Evolutionary conservation across 352 stramenopile species (phyloP).

Genomic region (Phytophthora lateralis): DNA sequence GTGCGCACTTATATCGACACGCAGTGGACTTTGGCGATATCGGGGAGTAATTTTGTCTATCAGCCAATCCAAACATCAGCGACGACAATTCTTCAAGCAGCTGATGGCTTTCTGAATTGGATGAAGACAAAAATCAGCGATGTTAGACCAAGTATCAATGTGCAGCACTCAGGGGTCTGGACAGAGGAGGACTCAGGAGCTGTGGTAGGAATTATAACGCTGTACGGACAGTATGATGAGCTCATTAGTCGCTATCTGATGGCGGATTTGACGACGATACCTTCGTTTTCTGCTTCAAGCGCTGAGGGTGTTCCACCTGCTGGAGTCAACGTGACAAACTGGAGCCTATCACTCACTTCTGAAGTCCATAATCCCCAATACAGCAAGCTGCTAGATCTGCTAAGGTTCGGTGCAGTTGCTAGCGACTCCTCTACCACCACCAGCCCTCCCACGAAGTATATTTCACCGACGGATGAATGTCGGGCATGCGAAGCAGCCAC

Average conservation of each 20-base stretch:
- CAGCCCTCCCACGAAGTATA: background rate
- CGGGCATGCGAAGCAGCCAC: background rate
- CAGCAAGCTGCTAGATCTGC: background rate
- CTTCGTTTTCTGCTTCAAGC: background rate
- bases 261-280: background rate
- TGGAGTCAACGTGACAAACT: background rate
- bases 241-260: background rate
- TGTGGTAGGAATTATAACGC: background rate
- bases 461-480: background rate
- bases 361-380: background rate
- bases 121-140: background rate
- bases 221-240: background rate
- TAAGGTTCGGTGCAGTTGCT: background rate
- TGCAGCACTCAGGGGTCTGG: background rate
- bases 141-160: background rate
- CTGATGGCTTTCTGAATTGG: background rate
- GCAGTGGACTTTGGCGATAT: background rate
- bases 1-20: background rate
- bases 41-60: background rate
- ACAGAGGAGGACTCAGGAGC: background rate
- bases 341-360: background rate
- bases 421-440: background rate
- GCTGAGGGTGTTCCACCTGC: background rate
- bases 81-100: background rate
- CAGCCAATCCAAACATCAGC: background rate